A percentile compares a stretch with the other conserved stretches of the same genome.
Evolutionary conservation across 2,329 filamentous ascomycete species (phyloP).

Genomic region (Ceratocystis cacaofunesta): DNA sequence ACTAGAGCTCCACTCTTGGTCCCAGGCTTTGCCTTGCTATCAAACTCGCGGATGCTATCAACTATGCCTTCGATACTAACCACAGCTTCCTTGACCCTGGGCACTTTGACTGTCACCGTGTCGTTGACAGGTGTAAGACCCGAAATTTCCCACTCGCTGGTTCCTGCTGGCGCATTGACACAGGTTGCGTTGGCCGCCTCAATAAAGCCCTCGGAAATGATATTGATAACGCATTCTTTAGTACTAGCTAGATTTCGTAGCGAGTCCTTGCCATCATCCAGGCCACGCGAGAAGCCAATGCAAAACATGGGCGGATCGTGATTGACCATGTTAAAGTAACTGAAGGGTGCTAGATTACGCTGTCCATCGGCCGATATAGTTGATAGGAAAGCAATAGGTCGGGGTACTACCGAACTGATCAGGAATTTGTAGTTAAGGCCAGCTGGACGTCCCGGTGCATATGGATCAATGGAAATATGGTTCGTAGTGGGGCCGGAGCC

Average conservation of each 20-base stretch:
- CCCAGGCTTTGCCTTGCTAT: conserved; percentile 53
- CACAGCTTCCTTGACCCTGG: conserved; percentile 67
- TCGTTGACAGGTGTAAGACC: conserved; percentile 57
- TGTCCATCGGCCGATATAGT: conserved; percentile 44
- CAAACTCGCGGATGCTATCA: conserved; percentile 61
- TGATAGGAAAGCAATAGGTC: conserved; percentile 57
- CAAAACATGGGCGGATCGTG: conserved; percentile 80
- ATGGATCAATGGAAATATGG: conserved; percentile 70
- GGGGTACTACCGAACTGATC: conserved; percentile 67
- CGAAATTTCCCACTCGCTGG: conserved; percentile 64
- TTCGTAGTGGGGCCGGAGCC: conserved; percentile 25
- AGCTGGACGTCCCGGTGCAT: conserved; percentile 51
- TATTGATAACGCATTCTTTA: conserved; percentile 70
- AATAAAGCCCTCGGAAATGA: conserved; percentile 69
- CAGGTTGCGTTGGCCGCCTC: conserved; percentile 76
- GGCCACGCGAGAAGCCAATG: conserved; percentile 34
- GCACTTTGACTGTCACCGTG: conserved; percentile 50
- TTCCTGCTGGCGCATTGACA: conserved; percentile 62
- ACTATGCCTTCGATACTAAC: conserved; percentile 72
- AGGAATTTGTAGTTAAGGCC: conserved; percentile 81
- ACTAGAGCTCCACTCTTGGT: conserved; percentile 61
- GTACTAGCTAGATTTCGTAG: conserved; percentile 58
- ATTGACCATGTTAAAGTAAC: conserved; percentile 69
- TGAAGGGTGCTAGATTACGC: conserved; percentile 72
- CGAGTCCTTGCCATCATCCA: conserved; percentile 56